Base-by-base conservation (phyloP, 768 basidiomycete genomes). In the Paxillus ammoniavirescens region DNA sequence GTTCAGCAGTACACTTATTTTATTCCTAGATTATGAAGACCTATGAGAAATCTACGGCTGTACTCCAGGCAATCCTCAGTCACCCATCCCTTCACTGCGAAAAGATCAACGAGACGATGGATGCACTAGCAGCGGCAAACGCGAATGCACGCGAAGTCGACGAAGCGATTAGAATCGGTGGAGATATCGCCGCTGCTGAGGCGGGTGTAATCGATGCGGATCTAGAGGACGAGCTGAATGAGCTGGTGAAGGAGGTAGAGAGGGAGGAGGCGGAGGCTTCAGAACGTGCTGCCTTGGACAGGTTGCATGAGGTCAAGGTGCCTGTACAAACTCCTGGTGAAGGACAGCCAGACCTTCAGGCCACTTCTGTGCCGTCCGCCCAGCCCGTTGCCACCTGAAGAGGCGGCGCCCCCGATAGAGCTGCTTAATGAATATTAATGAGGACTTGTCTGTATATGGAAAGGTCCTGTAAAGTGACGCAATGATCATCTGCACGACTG, bases 131-230 rank as follows among this genome's bases (percentile, higher is more conserved):
- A 0, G 87, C 89, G 56, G 89, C 88, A 2, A 87, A 91, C 57
- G 82, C 86, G 1, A 86, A 93, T 62, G 91, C 92, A 41, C 77
- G 77, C 37, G 94, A 97, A 61, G 76, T 97, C 14, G 89, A 96
- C 59, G 82, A 89, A 30, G 83, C 86, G 3, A 83, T 98, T 44
- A 77, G 78, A 54, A 68, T 83, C 37, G 89, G 87, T 18, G 84
- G 80, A 2, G 82, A 89, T 56, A 71, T 83, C 18, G 84, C 83
- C 1, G 63, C 83, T 10, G 78, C 63, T 0, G 75, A 75, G 9
- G 62, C 64, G 1, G 74, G 76, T 7, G 71, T 78, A 8, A 79
- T 79, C 47, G 81, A 85, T 21, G 74, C 76, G 0, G 79, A 82
- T 12, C 50, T 93, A 43, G 84, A 86, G 65, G 78, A 74, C 44